Percentiles rank a stretch among this genome's conserved stretches.
Evolutionary conservation across 2,329 filamentous ascomycete species (phyloP).

Genomic region (Exophiala sp.): DNA sequence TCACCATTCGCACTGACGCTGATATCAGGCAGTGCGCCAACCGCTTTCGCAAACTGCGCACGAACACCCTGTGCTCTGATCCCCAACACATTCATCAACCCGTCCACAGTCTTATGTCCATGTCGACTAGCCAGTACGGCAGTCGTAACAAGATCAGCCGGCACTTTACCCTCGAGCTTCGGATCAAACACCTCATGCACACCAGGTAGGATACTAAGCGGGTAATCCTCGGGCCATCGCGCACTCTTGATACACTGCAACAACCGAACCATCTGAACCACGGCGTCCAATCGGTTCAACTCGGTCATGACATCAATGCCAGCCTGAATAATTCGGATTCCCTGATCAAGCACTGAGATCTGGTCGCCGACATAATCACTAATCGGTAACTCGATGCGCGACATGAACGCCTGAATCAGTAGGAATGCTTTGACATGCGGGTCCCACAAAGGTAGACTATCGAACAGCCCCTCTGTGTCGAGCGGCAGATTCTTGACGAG

Average conservation of each 20-base stretch:
- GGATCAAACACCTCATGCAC: constrained; percentile 44
- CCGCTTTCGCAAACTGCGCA: constrained; percentile 49
- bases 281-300: constrained; percentile 70
- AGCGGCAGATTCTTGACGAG: constrained; percentile 73
- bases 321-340: constrained; percentile 94
- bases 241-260: constrained; percentile 91
- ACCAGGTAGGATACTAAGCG: constrained; percentile 75
- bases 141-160: constrained; percentile 25
- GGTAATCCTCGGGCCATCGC: constrained; percentile 80
- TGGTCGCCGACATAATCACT: constrained; percentile 97
- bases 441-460: constrained; percentile 86
- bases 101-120: constrained; percentile 25
- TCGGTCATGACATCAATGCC: constrained; percentile 92
- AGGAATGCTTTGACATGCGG: constrained; percentile 96
- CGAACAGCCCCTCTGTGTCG: constrained; percentile 40
- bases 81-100: constrained; percentile 28
- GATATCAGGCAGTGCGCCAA: constrained; percentile 34
- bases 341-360: constrained; percentile 82
- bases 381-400: constrained; percentile 86
- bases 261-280: constrained; percentile 75
- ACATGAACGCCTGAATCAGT: constrained; percentile 91
- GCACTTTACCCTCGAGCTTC: constrained; percentile 23
- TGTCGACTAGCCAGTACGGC: constrained; percentile 24
- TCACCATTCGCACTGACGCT: constrained; percentile 21
- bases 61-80: constrained; percentile 21